These are phyloP conservation scores for Penicillium brasilianum DNA, from an alignment of 2,329 filamentous ascomycete genomes.

Conservation along the genomic window DNA sequence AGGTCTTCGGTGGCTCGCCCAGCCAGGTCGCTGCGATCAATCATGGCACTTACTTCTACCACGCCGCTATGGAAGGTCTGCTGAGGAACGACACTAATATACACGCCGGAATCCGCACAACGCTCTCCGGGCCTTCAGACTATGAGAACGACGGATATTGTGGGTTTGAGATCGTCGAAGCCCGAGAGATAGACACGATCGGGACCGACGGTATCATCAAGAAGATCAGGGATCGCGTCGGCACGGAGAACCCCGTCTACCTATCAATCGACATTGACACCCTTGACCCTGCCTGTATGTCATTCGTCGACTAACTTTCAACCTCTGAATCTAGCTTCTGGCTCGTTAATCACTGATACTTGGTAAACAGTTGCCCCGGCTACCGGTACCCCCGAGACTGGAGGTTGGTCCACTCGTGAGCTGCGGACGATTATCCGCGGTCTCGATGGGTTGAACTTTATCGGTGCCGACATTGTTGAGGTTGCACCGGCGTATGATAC, in stretches of 20 bases:
- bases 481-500: conserved; percentile 68
- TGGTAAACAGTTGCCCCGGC: conserved; percentile 43
- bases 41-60: conserved; percentile 89
- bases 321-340: neutral
- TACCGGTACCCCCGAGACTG: conserved; percentile 66
- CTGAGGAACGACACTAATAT: conserved; percentile 83
- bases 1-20: conserved; percentile 83
- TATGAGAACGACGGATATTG: conserved; percentile 87
- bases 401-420: conserved; percentile 66
- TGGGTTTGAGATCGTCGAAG: conserved; percentile 82
- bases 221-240: conserved; percentile 75
- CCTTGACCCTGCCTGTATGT: conserved; percentile 76
- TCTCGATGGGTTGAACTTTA: conserved; percentile 61
- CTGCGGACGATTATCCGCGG: conserved; percentile 64
- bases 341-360: neutral
- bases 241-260: conserved; percentile 76
- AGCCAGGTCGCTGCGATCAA: conserved; percentile 78
- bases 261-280: conserved; percentile 87
- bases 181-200: conserved; percentile 71
- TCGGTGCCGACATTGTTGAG: conserved; percentile 67
- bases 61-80: conserved; percentile 77
- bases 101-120: conserved; percentile 85
- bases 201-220: conserved; percentile 76
- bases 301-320: neutral
- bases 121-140: conserved; percentile 75